Percentiles rank a stretch among this genome's conserved stretches.
phyloP scores from a whole-genome alignment of 192 early-diverging fungal genomes.

The Linnemannia zychae region DNA sequence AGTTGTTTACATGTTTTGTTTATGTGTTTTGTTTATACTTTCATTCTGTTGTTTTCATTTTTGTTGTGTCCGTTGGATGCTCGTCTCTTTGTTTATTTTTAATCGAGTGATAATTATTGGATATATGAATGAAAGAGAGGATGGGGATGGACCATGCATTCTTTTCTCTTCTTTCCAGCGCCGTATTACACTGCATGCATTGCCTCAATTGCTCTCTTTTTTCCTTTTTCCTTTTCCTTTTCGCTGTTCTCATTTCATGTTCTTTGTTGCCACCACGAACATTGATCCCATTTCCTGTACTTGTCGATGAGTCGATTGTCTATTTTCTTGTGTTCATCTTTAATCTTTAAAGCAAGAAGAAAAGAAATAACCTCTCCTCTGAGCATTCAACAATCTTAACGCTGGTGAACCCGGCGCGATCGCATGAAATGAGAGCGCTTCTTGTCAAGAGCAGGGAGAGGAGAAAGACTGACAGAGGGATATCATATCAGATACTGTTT shows the following conservation, averaged over 20 bases:
- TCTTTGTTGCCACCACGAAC: background rate
- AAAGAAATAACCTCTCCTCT: background rate
- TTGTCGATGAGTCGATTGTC: background rate
- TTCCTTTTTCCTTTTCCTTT: background rate
- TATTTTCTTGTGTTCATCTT: background rate
- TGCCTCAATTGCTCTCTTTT: background rate
- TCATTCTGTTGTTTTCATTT: background rate
- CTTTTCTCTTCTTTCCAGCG: background rate
- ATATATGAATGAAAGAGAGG: background rate
- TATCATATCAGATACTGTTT: background rate
- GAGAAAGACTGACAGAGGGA: background rate
- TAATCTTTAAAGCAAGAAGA: background rate
- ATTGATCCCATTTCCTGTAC: background rate
- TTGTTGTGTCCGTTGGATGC: background rate
- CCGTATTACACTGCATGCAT: background rate
- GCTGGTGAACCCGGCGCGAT: background rate
- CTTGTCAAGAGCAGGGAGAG: background rate
- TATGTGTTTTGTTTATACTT: background rate
- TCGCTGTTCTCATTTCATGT: background rate
- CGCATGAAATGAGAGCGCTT: constrained; percentile 8
- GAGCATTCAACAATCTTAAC: background rate
- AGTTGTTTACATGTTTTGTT: background rate
- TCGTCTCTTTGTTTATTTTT: background rate
- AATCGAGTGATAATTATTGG: background rate
- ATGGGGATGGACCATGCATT: background rate